Percentiles rank a stretch among this genome's conserved stretches.
Conservation (phyloP, 495 filamentous ascomycete genomes). For the Penicillium crystallinum region DNA sequence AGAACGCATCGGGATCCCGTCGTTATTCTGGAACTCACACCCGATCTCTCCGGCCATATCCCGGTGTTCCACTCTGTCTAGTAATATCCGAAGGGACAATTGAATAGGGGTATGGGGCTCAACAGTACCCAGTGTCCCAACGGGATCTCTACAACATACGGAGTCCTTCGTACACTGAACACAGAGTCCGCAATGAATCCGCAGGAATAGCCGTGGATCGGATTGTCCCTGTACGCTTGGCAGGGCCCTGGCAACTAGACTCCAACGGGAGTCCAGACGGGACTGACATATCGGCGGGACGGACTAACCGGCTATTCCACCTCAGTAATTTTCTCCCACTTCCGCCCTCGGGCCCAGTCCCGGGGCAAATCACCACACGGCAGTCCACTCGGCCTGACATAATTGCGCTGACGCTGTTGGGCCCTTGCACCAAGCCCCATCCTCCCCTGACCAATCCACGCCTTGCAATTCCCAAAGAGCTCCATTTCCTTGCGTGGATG, state of each 20-base stretch:
- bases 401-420: not conserved
- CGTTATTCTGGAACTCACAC: not conserved
- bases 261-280: not conserved
- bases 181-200: not conserved
- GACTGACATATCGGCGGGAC: not conserved
- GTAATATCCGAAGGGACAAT: no score
- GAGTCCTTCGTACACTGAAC: not conserved
- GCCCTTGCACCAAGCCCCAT: not conserved
- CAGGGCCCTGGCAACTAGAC: not conserved
- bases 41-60: not conserved
- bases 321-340: slow-evolving; percentile 16
- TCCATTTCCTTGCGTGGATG: not conserved
- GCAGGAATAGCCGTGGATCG: not conserved
- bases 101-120: not conserved
- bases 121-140: slow-evolving; percentile 1
- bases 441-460: not conserved
- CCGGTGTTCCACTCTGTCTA: no score
- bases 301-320: slow-evolving; percentile 18
- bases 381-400: slow-evolving; percentile 7
- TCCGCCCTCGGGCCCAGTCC: slow-evolving; percentile 3
- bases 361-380: slow-evolving; percentile 2
- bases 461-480: not conserved
- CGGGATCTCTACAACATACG: not conserved
- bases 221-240: not conserved
- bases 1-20: slow-evolving; percentile 22